A percentile compares a stretch with the other conserved stretches of the same genome.
Conservation (phyloP, 2,329 filamentous ascomycete genomes). For the Sporothrix pseudoabietina region DNA sequence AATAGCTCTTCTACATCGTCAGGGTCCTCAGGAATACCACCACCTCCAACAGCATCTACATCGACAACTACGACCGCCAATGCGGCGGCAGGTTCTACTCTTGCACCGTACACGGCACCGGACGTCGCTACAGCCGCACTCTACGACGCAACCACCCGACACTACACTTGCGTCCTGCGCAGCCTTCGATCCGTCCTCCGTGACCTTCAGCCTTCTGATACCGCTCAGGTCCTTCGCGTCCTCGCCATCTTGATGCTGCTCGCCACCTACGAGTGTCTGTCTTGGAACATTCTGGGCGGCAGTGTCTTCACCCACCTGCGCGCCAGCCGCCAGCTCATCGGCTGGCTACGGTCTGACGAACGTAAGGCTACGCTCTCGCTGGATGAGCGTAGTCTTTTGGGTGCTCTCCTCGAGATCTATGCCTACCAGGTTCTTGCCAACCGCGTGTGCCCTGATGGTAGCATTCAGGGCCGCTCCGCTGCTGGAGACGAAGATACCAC, state of each 20-base stretch:
- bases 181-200: slow-evolving; percentile 33
- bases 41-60: not conserved
- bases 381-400: slow-evolving; percentile 32
- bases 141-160: slow-evolving; percentile 33
- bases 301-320: slow-evolving; percentile 35
- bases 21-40: not conserved
- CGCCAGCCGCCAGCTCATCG: slow-evolving; percentile 35
- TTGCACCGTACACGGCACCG: not conserved
- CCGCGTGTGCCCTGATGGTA: slow-evolving; percentile 32
- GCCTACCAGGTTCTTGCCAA: slow-evolving; percentile 34
- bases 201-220: slow-evolving; percentile 31
- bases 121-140: slow-evolving; percentile 27
- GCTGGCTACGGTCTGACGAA: slow-evolving; percentile 37
- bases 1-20: not conserved
- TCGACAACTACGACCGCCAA: not conserved
- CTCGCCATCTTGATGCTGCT: slow-evolving; percentile 33
- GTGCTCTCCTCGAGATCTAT: slow-evolving; percentile 34
- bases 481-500: slow-evolving; percentile 11
- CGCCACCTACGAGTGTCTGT: slow-evolving; percentile 33
- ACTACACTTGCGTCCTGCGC: slow-evolving; percentile 35
- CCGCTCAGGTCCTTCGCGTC: slow-evolving; percentile 32
- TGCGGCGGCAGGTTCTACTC: not conserved
- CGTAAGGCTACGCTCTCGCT: not conserved
- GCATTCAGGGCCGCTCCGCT: slow-evolving; percentile 23
- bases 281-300: slow-evolving; percentile 33